Percentiles rank a stretch among this genome's conserved stretches.
Evolutionary conservation across 2,329 filamentous ascomycete species (phyloP).

Genomic region (Sordariomycetes sp.): DNA sequence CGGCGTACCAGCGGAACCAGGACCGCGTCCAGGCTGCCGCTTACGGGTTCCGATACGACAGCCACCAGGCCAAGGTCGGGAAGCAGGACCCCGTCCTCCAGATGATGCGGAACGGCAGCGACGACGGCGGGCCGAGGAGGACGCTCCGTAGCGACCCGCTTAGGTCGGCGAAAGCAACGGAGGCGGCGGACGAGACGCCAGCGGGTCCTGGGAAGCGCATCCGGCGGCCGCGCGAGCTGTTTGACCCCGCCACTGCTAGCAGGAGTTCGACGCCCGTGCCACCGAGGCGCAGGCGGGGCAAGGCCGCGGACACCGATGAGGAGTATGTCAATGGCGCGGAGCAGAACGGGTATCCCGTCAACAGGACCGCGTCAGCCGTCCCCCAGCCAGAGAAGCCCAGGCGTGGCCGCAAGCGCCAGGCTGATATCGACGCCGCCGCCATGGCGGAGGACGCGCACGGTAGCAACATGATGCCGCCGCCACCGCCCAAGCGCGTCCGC

Average conservation of each 20-base stretch:
- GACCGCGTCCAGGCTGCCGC: slow-evolving; percentile 48
- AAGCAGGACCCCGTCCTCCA: slow-evolving; percentile 48
- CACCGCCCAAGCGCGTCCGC: neutral
- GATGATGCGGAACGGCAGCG: slow-evolving; percentile 23
- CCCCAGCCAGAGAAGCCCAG: neutral
- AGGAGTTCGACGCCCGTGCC: slow-evolving; percentile 38
- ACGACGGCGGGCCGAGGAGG: slow-evolving; percentile 38
- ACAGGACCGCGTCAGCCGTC: neutral
- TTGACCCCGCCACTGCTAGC: slow-evolving; percentile 33
- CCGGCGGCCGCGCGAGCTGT: slow-evolving; percentile 39
- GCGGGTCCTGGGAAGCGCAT: slow-evolving; percentile 40
- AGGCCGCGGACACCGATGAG: neutral
- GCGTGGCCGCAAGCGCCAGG: slow-evolving; percentile 2
- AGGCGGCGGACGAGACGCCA: slow-evolving; percentile 32
- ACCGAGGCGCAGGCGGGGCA: slow-evolving; percentile 16
- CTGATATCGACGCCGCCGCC: neutral
- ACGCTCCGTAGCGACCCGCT: slow-evolving; percentile 46
- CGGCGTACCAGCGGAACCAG: slow-evolving; percentile 37
- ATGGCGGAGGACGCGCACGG: neutral
- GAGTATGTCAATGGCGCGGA: neutral
- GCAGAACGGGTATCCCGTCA: neutral
- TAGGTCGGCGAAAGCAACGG: slow-evolving; percentile 48
- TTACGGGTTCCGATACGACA: slow-evolving; percentile 52
- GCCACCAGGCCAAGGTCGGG: slow-evolving; percentile 44
- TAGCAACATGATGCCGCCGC: neutral